These are phyloP conservation scores for Ocimum tenuiflorum DNA, from an alignment of 257 asterid species.

Conservation along the genomic window DNA sequence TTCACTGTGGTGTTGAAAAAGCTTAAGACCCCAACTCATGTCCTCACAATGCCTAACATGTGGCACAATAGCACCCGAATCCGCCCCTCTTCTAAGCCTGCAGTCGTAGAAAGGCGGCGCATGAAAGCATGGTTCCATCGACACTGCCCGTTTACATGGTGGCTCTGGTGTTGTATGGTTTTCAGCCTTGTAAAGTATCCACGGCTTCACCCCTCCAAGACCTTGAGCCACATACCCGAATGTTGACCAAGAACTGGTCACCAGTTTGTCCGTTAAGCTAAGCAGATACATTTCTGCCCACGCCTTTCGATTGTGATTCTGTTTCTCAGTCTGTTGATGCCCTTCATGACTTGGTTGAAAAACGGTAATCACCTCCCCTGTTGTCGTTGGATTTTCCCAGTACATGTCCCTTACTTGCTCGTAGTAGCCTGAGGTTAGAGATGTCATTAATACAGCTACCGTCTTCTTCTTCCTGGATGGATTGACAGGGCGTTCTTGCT, in stretches of 20 bases:
- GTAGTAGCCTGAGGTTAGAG: conserved; percentile 45
- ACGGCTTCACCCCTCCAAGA: conserved; percentile 70
- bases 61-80: conserved; percentile 43
- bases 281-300: conserved; percentile 80
- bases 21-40: conserved; percentile 65
- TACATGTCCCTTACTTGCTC: conserved; percentile 52
- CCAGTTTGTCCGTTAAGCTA: conserved; percentile 63
- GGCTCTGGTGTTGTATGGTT: conserved; percentile 46
- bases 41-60: conserved; percentile 74
- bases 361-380: conserved; percentile 52
- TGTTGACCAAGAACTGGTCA: conserved; percentile 72
- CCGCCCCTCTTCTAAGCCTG: conserved; percentile 33
- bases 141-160: conserved; percentile 43
- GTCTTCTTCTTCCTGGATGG: conserved; percentile 26
- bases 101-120: conserved; percentile 62
- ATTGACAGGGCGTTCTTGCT: conserved; percentile 12
- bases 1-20: conserved; percentile 24
- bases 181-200: conserved; percentile 60
- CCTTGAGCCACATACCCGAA: conserved; percentile 88
- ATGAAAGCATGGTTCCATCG: conserved; percentile 78
- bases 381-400: conserved; percentile 49
- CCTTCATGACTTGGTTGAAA: conserved; percentile 70
- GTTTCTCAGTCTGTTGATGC: conserved; percentile 45
- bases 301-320: conserved; percentile 50
- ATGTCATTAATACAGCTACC: conserved; percentile 44